Base-by-base conservation (phyloP, 352 stramenopile genomes). In the Ophiocytium majus region DNA sequence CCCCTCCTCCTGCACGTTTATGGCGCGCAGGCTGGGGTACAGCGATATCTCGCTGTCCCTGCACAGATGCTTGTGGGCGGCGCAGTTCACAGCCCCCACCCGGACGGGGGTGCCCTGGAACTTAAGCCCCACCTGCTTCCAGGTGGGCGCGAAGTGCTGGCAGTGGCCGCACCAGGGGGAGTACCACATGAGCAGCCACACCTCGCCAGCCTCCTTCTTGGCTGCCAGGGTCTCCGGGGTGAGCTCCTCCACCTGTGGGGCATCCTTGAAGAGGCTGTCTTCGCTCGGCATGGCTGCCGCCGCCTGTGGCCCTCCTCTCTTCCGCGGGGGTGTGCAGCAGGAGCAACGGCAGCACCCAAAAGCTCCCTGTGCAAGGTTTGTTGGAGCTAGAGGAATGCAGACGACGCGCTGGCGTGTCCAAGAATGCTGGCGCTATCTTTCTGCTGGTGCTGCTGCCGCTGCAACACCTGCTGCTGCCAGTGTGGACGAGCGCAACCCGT, bases 171-270 rank as follows among this genome's bases (percentile, higher is more conserved):
- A 71, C 17, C 17, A 75, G 50, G 33, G 76, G 28, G 14, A 76
- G 31, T 78, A 88, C 35, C 84, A 88, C n/a, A 83, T 36, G 0
- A 85, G 14, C 34, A 88, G 74, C 84, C 84, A 88, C 63, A 74
- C 79, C 50, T 74, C 80, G 0, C n/a, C 34, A 9, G 66, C 49
- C 34, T 76, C 63, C 23, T 37, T 74, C 28, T 31, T 10, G 31
- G 37, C 34, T 14, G 5, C 0, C n/a, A 88, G 76, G 32, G 49
- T 78, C 23, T 75, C 63, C 17, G 76, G 34, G 33, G 63, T 78
- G 23, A 88, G 50, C 36, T 88, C 84, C 10, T 50, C 14, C 14
- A 88, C 81, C 49, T 5, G 14, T 5, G 66, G 66, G 66, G 66
- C 14, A 78, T 78, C 66, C 35, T 17, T 17, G 35, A 78, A 78